Base-by-base conservation (phyloP, 768 basidiomycete species). In the Russula abietina region DNA sequence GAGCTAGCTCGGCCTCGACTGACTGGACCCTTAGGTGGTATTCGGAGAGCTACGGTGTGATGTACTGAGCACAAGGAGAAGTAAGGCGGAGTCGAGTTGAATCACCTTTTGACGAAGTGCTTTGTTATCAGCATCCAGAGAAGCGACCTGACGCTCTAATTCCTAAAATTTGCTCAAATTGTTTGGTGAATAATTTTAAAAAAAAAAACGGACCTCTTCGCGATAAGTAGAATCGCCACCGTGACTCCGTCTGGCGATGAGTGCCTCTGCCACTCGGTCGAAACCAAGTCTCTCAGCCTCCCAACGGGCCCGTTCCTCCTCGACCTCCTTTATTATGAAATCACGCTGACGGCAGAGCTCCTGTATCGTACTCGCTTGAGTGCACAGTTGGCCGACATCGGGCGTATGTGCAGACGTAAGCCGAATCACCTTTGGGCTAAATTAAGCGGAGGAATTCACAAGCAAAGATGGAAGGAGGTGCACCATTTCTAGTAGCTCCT, bases 181-280 rank as follows among this genome's bases (percentile, higher is more conserved):
- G 12, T 36, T 3, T 9, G 36, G n/a, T 30, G 17, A 17, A 49
- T 14, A 59, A 64, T n/a, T 28, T 2, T 30, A 45, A 46, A 33
- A 24, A 46, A 33, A 24, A 28, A 49, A 68, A 69, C 77, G 65
- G 52, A 83, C 83, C 71, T 83, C 81, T 55, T 79, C 77, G 60
- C 73, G 78, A 6, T 74, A 71, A 16, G 68, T 65, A 17, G 68
- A 70, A 7, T 70, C 69, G n/a, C 75, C 71, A 48, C 73, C 80
- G 60, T 76, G 77, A 50, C 79, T 75, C 50, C 81, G 71, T 46
- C 74, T 81, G 2, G 76, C 70, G 59, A 88, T 76, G 39, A 91
- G 75, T 9, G 85, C 87, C 65, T 90, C 88, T 1, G 87, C 82
- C 67, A 80, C 83, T 59, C 88, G 76, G 5, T 78, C 80, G 85